These are phyloP conservation scores for Hyaloscypha finlandica DNA, from an alignment of 495 filamentous ascomycete genomes.

Conservation along the genomic window DNA sequence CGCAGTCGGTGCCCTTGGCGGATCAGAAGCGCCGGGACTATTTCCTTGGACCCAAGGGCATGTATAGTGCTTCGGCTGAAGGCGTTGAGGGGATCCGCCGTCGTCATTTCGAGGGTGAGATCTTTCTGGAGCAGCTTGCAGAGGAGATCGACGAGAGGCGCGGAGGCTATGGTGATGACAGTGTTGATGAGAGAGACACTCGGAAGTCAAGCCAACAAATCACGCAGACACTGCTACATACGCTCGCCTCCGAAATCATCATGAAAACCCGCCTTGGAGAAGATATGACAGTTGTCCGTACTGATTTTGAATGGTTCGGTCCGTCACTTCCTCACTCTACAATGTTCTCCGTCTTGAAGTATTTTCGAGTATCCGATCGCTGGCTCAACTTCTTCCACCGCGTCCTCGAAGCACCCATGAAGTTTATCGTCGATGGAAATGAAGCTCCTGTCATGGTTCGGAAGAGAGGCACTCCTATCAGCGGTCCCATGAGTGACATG, in stretches of 20 bases:
- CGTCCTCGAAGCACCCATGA: slow-evolving; percentile 60
- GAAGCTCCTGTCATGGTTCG: slow-evolving; percentile 42
- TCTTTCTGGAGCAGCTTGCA: slow-evolving; percentile 22
- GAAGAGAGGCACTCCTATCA: slow-evolving; percentile 57
- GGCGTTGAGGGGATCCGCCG: slow-evolving; percentile 36
- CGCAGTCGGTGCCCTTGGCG: slow-evolving; percentile 41
- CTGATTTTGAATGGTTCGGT: slow-evolving; percentile 64
- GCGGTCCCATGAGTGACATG: slow-evolving; percentile 58
- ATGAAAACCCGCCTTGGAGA: slow-evolving; percentile 54
- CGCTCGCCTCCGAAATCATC: slow-evolving; percentile 61
- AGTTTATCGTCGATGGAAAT: slow-evolving; percentile 54
- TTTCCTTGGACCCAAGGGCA: slow-evolving; percentile 38
- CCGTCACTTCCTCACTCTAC: slow-evolving; percentile 62
- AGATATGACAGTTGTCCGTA: slow-evolving; percentile 59
- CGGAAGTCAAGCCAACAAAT: slow-evolving; percentile 47
- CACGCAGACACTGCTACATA: slow-evolving; percentile 60
- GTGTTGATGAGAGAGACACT: slow-evolving; percentile 27
- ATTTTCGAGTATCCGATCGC: slow-evolving; percentile 58
- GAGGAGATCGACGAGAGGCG: slow-evolving; percentile 9
- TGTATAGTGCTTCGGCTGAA: not conserved
- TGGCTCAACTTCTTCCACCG: slow-evolving; percentile 63
- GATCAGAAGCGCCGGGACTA: slow-evolving; percentile 49
- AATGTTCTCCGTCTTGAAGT: slow-evolving; percentile 54
- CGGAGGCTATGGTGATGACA: slow-evolving; percentile 26
- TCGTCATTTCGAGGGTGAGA: slow-evolving; percentile 6